A percentile compares a stretch with the other conserved stretches of the same genome.
phyloP scores from a whole-genome alignment of 2,329 filamentous ascomycete genomes.

The Ophiocordyceps camponoti-leonardi region DNA sequence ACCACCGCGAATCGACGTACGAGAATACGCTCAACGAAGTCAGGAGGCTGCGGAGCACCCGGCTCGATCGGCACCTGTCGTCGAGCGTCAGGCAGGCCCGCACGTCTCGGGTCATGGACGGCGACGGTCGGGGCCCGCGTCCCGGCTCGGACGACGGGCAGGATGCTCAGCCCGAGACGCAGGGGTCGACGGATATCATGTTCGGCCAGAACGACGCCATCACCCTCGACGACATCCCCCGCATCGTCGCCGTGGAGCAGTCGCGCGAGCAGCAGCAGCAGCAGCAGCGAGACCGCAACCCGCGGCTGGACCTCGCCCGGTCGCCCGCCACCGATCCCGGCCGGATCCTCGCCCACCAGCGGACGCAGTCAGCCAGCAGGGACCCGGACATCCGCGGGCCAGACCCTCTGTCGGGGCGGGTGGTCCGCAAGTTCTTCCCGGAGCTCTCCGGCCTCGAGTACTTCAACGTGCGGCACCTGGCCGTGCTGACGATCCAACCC shows the following conservation, averaged over 20 bases:
- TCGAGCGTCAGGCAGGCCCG: conserved; percentile 83
- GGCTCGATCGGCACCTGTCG: conserved; percentile 85
- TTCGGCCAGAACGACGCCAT: conserved; percentile 84
- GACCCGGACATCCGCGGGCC: conserved; percentile 31
- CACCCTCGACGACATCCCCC: conserved; percentile 87
- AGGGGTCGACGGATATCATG: conserved; percentile 56
- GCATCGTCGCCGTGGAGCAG: conserved; percentile 90
- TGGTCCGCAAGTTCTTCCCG: conserved; percentile 75
- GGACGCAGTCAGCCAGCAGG: conserved; percentile 37
- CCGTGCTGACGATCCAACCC: conserved; percentile 87
- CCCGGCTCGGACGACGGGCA: conserved; percentile 57
- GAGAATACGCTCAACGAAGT: conserved; percentile 96
- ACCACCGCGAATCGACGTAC: conserved; percentile 56
- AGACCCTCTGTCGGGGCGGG: conserved; percentile 35
- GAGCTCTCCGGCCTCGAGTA: conserved; percentile 91
- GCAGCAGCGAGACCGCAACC: conserved; percentile 37
- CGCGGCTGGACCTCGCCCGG: conserved; percentile 47
- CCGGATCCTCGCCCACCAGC: conserved; percentile 50
- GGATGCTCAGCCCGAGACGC: conserved; percentile 16
- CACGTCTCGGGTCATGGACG: conserved; percentile 79
- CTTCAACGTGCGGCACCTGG: conserved; percentile 90
- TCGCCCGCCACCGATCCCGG: conserved; percentile 25
- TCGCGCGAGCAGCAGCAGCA: conserved; percentile 87
- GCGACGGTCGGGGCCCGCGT: conserved; percentile 40
- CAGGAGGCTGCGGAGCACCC: conserved; percentile 74